phyloP scores from a whole-genome alignment of 2,329 filamentous ascomycete genomes.

The Zasmidium cellare region DNA sequence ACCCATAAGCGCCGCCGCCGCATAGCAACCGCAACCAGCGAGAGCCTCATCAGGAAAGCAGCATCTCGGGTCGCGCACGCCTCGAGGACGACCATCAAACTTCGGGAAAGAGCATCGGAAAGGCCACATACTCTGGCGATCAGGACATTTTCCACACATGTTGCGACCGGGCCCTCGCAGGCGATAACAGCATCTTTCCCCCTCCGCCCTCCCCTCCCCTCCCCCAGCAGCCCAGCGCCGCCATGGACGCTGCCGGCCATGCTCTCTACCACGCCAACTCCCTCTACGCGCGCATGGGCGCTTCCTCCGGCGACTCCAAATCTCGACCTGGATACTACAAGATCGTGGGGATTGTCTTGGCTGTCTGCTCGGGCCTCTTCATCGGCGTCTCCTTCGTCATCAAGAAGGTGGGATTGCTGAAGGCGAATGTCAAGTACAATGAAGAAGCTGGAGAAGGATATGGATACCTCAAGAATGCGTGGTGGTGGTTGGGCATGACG shows the following conservation, averaged over 20 bases:
- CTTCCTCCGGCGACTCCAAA: slow-evolving; percentile 17
- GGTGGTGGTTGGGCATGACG: slow-evolving; percentile 95
- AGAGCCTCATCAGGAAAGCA: not conserved
- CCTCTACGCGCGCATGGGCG: slow-evolving; percentile 48
- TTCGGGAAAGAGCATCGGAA: slow-evolving; percentile 5
- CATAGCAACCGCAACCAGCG: not conserved
- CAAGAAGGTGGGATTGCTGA: slow-evolving; percentile 89
- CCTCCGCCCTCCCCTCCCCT: slow-evolving; percentile 7
- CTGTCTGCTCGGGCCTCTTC: slow-evolving; percentile 83
- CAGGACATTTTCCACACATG: no score
- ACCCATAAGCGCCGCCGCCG: not conserved
- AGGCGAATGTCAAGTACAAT: slow-evolving; percentile 93
- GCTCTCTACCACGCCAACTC: slow-evolving; percentile 42
- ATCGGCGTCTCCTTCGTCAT: slow-evolving; percentile 94
- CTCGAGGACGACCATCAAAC: not conserved
- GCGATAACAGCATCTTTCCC: slow-evolving; percentile 6
- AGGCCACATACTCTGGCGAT: no score
- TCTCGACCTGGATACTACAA: slow-evolving; percentile 68
- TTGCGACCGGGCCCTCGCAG: not conserved
- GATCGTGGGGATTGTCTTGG: slow-evolving; percentile 79
- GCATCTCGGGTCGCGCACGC: not conserved
- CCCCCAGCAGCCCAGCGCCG: slow-evolving; percentile 1
- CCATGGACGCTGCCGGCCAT: slow-evolving; percentile 47
- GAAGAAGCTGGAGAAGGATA: slow-evolving; percentile 96
- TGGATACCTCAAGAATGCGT: slow-evolving; percentile 91